These are phyloP conservation scores for Tephrocybe rancida DNA, from an alignment of 768 basidiomycete genomes.

Conservation along the genomic window DNA sequence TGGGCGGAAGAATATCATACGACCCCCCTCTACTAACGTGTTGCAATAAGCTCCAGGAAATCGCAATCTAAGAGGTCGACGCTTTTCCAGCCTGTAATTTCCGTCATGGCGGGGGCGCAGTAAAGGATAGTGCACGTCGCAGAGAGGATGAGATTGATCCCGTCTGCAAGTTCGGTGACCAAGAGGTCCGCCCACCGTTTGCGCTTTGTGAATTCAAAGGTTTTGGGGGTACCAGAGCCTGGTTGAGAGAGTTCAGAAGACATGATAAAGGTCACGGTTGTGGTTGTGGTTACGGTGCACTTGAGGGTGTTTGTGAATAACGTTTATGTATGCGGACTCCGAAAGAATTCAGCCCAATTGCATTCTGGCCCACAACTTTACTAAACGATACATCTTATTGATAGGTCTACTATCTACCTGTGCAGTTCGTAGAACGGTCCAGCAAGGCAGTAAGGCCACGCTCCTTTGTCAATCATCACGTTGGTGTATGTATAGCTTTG, in stretches of 20 bases:
- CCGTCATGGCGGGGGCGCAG: conserved; percentile 66
- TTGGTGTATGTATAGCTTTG: too few relatives aligned
- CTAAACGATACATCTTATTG: too few relatives aligned
- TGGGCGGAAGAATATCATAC: not conserved
- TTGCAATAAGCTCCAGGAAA: conserved; percentile 59
- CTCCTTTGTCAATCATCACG: too few relatives aligned
- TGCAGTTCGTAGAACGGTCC: too few relatives aligned
- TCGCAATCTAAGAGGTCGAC: conserved; percentile 71
- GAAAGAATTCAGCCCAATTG: too few relatives aligned
- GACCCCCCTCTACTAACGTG: conserved; percentile 50
- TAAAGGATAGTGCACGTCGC: conserved; percentile 64
- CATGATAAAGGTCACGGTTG: conserved; percentile 6
- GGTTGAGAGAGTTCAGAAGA: conserved; percentile 9
- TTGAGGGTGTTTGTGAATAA: too few relatives aligned
- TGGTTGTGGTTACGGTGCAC: not conserved
- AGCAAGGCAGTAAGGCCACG: too few relatives aligned
- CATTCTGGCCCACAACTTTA: too few relatives aligned
- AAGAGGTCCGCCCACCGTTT: conserved; percentile 88
- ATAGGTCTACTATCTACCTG: too few relatives aligned
- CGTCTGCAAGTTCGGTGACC: conserved; percentile 74
- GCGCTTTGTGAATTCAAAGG: conserved; percentile 84
- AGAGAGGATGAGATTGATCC: conserved; percentile 69
- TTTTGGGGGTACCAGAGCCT: conserved; percentile 25
- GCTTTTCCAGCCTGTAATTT: conserved; percentile 78
- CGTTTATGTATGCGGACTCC: too few relatives aligned